Conservation (phyloP, 2,329 filamentous ascomycete species). For the Aspergillus sp. region DNA sequence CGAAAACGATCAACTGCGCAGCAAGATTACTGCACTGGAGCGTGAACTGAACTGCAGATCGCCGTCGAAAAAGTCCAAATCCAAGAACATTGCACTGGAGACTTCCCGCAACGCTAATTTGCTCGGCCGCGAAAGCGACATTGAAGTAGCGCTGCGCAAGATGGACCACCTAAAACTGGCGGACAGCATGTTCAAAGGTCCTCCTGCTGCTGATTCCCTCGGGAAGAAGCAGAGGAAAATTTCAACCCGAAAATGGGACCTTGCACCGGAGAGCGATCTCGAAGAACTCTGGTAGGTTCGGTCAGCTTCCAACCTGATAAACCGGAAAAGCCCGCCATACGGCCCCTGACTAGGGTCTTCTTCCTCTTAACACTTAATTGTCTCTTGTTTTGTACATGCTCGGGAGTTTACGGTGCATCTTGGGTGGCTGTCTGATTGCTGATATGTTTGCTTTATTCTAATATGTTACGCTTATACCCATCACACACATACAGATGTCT, state of each 20-base stretch:
- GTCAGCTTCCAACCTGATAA: no score
- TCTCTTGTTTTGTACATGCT: background rate
- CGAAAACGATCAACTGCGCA: slow-evolving; percentile 69
- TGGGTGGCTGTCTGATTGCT: background rate
- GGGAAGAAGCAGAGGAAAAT: slow-evolving; percentile 46
- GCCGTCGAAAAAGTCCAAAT: slow-evolving; percentile 56
- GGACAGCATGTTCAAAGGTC: slow-evolving; percentile 31
- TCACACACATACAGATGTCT: background rate
- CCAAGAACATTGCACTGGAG: slow-evolving; percentile 28
- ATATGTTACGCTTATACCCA: background rate
- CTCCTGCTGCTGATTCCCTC: slow-evolving; percentile 24
- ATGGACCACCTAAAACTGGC: slow-evolving; percentile 41
- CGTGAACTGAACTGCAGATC: slow-evolving; percentile 65
- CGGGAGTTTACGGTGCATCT: background rate
- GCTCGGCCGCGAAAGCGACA: slow-evolving; percentile 39
- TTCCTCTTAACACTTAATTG: background rate
- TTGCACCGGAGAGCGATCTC: slow-evolving; percentile 43
- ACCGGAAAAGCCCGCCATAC: no score
- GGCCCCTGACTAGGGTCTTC: background rate
- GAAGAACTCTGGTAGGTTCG: background rate
- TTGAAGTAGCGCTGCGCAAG: slow-evolving; percentile 39
- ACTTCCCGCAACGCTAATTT: slow-evolving; percentile 29
- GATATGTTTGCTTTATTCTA: background rate
- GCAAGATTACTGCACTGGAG: slow-evolving; percentile 64
- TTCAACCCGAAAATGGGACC: slow-evolving; percentile 49